These are phyloP conservation scores for Lavandula angustifolia DNA, from an alignment of 257 asterid species.

Conservation along the genomic window DNA sequence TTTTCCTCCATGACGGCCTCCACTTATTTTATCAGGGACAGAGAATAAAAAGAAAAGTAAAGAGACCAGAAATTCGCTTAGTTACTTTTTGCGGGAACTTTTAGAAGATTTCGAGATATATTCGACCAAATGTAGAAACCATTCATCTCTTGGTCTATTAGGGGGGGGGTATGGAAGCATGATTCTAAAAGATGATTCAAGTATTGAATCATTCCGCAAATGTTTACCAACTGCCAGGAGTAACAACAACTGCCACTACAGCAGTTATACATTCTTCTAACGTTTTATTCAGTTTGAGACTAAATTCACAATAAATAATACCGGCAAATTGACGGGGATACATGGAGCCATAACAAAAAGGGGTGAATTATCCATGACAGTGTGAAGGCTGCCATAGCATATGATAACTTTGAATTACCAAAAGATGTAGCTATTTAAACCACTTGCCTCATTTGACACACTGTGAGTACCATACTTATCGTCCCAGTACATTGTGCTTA, in stretches of 20 bases:
- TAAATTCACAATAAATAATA: neutral
- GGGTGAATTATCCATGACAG: neutral
- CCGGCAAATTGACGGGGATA: neutral
- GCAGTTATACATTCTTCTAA: neutral
- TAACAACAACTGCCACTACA: neutral
- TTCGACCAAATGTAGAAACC: neutral
- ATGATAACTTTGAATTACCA: constrained; percentile 12
- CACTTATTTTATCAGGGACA: neutral
- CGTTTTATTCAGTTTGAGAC: neutral
- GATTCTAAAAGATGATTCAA: neutral
- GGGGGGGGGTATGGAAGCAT: neutral
- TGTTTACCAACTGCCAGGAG: neutral
- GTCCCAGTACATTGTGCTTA: constrained; percentile 99
- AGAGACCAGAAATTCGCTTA: neutral
- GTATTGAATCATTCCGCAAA: neutral
- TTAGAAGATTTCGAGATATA: neutral
- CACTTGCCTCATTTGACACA: constrained; percentile 86
- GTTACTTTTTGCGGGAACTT: neutral
- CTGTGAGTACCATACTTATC: constrained; percentile 98
- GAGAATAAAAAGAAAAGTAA: no score
- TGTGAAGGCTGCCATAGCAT: no score
- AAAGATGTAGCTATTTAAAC: constrained; percentile 11
- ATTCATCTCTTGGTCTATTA: neutral
- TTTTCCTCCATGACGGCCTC: constrained; percentile 5
- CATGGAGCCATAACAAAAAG: neutral